Percentiles rank a stretch among this genome's conserved stretches.
Conservation (phyloP, 768 basidiomycete species). For the Fistulinella prunicolor region DNA sequence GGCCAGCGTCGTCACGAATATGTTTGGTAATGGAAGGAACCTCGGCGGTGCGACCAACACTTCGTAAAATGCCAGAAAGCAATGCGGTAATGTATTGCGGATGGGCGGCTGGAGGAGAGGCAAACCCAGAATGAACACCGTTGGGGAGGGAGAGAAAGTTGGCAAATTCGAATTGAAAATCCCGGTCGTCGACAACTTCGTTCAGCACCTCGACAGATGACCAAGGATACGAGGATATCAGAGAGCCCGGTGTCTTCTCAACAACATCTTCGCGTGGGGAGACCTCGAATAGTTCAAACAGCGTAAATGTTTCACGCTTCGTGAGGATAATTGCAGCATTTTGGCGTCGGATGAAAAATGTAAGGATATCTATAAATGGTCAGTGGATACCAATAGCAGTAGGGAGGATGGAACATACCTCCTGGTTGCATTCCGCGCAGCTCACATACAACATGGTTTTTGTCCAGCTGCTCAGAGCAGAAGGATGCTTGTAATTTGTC, state of each 20-base stretch:
- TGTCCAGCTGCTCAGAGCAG: neutral
- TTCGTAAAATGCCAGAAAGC: slow-evolving; percentile 20
- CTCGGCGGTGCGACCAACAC: neutral
- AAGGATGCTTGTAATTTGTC: slow-evolving; percentile 1
- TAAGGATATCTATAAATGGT: slow-evolving; percentile 32
- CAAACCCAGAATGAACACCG: neutral
- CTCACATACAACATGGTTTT: neutral
- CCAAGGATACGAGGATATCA: slow-evolving; percentile 31
- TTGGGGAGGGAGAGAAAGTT: slow-evolving; percentile 17
- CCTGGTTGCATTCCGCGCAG: neutral
- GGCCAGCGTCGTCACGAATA: neutral
- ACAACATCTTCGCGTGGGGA: slow-evolving; percentile 30
- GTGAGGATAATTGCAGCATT: slow-evolving; percentile 42
- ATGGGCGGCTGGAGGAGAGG: neutral
- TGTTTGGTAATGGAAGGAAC: neutral
- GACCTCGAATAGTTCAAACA: slow-evolving; percentile 43
- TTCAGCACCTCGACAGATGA: slow-evolving; percentile 10
- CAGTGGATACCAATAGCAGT: neutral
- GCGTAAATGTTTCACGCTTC: slow-evolving; percentile 16
- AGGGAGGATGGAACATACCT: neutral
- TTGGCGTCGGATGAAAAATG: slow-evolving; percentile 38
- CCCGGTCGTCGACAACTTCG: slow-evolving; percentile 6
- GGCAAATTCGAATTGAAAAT: slow-evolving; percentile 17
- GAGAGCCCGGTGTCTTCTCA: slow-evolving; percentile 24
- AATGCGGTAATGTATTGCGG: slow-evolving; percentile 22